Evolutionary conservation across 2,329 filamentous ascomycete species (phyloP).

Genomic region (Fusarium sp.): DNA sequence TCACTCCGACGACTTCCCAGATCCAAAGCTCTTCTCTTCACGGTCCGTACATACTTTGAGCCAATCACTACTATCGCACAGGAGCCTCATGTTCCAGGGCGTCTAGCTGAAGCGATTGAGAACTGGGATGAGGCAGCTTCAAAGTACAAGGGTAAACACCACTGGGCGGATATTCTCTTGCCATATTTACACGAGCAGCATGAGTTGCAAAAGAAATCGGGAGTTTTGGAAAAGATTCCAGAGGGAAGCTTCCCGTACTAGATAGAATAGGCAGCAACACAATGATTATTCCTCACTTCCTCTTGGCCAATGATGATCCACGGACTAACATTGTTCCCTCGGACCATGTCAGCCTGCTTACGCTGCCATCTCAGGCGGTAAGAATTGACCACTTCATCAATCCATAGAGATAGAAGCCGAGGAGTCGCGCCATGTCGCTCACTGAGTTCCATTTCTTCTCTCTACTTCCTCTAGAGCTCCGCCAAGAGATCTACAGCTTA

Average conservation of each 20-base stretch:
- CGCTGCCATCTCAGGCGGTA: neutral
- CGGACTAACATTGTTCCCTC: neutral
- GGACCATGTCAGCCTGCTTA: neutral
- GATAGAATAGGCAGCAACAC: neutral
- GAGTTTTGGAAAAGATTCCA: conserved; percentile 4
- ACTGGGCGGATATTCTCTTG: conserved; percentile 27
- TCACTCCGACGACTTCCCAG: conserved; percentile 29
- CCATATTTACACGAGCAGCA: conserved; percentile 29
- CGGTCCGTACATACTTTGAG: conserved; percentile 31
- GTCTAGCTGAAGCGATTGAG: conserved; percentile 26
- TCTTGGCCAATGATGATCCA: accelerated
- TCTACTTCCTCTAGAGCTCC: neutral
- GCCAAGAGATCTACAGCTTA: neutral
- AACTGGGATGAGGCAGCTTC: conserved; percentile 31
- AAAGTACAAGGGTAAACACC: conserved; percentile 27
- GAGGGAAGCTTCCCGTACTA: conserved; percentile 26
- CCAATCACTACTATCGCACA: conserved; percentile 18
- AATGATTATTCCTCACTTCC: neutral
- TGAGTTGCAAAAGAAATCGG: conserved; percentile 5
- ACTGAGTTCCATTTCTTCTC: neutral
- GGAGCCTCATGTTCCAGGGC: conserved; percentile 28
- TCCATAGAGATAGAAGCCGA: too few relatives aligned
- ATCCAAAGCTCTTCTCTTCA: conserved; percentile 25
- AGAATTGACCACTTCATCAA: neutral
- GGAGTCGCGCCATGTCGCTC: neutral